phyloP scores from a whole-genome alignment of 164 flowering plant genomes.

The Magnolia officinalis region DNA sequence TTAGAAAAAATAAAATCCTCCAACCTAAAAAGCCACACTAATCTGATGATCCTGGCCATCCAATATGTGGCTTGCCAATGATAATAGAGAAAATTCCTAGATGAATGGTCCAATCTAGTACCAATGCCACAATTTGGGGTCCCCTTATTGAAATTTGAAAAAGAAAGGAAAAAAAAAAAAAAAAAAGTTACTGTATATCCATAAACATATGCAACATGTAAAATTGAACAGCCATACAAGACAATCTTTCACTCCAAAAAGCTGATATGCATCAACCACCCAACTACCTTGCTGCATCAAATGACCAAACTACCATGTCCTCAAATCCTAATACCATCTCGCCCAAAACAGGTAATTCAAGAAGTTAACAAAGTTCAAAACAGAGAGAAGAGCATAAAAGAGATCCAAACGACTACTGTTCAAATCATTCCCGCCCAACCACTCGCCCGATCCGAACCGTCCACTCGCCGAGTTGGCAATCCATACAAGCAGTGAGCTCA shows the following conservation, averaged over 20 bases:
- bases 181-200: too few relatives aligned
- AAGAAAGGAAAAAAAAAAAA: too few relatives aligned
- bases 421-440: constrained; percentile 49
- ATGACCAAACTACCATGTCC: not conserved
- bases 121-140: too few relatives aligned
- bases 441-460: constrained; percentile 27
- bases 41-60: too few relatives aligned
- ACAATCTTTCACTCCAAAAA: not conserved
- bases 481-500: constrained; percentile 46
- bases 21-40: too few relatives aligned
- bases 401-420: constrained; percentile 49
- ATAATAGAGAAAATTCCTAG: too few relatives aligned
- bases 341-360: constrained; percentile 36
- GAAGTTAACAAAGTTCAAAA: constrained; percentile 40
- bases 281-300: not conserved
- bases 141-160: too few relatives aligned
- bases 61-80: too few relatives aligned
- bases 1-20: too few relatives aligned
- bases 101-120: too few relatives aligned
- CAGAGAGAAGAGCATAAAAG: constrained; percentile 44
- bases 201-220: too few relatives aligned
- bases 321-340: constrained; percentile 32
- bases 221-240: not conserved
- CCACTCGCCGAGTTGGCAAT: constrained; percentile 39
- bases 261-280: not conserved